phyloP scores from a whole-genome alignment of 495 filamentous ascomycete species.

The Polyplosphaeria fusca region DNA sequence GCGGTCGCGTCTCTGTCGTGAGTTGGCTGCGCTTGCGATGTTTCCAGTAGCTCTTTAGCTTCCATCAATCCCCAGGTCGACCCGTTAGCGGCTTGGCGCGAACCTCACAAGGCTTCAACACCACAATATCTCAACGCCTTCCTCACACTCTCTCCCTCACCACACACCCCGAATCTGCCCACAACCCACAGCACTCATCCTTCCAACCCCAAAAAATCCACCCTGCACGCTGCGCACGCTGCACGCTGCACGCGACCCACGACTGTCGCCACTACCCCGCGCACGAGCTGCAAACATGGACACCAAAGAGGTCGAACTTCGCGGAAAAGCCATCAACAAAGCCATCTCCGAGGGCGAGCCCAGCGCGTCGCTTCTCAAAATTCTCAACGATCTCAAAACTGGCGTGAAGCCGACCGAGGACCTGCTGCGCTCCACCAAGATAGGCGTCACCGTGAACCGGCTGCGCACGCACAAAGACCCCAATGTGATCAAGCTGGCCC shows the following conservation, averaged over 20 bases:
- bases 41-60: no score
- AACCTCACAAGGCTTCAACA: no score
- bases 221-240: not conserved
- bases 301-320: slow-evolving; percentile 69
- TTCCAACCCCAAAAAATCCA: not conserved
- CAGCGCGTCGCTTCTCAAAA: slow-evolving; percentile 57
- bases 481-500: slow-evolving; percentile 68
- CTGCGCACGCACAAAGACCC: slow-evolving; percentile 70
- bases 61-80: no score
- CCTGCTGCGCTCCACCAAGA: slow-evolving; percentile 78
- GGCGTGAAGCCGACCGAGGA: slow-evolving; percentile 83
- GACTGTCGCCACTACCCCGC: no score
- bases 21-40: no score
- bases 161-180: not conserved
- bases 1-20: no score
- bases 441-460: slow-evolving; percentile 84
- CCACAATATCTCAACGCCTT: no score
- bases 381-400: slow-evolving; percentile 74
- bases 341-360: slow-evolving; percentile 67
- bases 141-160: not conserved
- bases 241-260: not conserved
- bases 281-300: slow-evolving; percentile 57
- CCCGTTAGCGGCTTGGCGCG: no score
- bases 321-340: slow-evolving; percentile 72
- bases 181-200: not conserved